phyloP scores from a whole-genome alignment of 148 eudicot genomes.

The Gaultheria prostrata region DNA sequence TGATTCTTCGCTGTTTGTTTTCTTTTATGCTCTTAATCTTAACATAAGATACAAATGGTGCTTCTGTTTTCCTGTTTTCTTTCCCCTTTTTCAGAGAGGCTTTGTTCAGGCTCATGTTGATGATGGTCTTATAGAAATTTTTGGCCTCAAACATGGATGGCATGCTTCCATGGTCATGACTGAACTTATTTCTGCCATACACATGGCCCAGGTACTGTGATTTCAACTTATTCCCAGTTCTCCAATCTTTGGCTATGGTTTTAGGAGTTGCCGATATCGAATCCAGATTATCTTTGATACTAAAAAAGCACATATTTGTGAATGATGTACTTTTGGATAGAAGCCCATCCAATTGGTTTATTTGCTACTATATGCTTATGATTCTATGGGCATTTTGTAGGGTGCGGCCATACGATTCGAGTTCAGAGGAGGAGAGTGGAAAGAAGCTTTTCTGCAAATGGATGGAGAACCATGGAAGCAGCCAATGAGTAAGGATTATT shows the following conservation, averaged over 20 bases:
- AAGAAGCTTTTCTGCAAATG: constrained; percentile 70
- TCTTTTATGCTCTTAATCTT: not conserved
- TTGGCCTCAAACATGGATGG: constrained; percentile 96
- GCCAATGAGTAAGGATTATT: constrained; percentile 66
- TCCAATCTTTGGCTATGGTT: not conserved
- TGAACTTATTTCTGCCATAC: constrained; percentile 91
- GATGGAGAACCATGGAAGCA: constrained; percentile 99
- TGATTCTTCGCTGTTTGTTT: not conserved
- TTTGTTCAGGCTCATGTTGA: constrained; percentile 89
- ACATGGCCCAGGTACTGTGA: constrained; percentile 76
- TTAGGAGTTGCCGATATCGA: not conserved
- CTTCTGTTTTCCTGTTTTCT: not conserved
- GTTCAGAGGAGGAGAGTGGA: constrained; percentile 95
- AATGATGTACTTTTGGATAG: not conserved
- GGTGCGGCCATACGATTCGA: constrained; percentile 87
- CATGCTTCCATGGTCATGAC: constrained; percentile 96
- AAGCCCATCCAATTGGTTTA: not conserved
- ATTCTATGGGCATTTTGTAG: constrained; percentile 32
- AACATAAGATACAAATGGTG: not conserved
- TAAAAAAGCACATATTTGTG: not conserved
- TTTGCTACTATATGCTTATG: not conserved
- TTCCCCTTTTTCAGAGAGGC: constrained; percentile 54
- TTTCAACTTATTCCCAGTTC: not conserved
- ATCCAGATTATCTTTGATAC: not conserved
- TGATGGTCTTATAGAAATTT: constrained; percentile 84